A percentile compares a stretch with the other conserved stretches of the same genome.
These are phyloP conservation scores for Macrocybe gigantea DNA, from an alignment of 768 basidiomycete species.

Conservation along the genomic window DNA sequence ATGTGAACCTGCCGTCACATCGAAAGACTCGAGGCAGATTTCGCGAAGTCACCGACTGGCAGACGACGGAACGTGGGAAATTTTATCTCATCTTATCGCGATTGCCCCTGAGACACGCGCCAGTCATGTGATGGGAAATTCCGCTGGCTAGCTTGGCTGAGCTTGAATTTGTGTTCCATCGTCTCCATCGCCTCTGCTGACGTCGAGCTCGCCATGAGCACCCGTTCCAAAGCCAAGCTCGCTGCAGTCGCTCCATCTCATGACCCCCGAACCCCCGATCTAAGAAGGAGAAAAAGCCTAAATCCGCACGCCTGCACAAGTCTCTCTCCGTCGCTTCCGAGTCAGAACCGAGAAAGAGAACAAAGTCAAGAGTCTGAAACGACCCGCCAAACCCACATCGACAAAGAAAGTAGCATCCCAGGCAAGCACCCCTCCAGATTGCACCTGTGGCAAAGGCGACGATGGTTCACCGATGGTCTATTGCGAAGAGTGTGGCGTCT, in stretches of 20 bases:
- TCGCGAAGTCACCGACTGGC: no score
- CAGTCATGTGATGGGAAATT: constrained; percentile 5
- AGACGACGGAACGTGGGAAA: no score
- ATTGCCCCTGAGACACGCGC: neutral
- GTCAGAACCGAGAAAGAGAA: constrained; percentile 19
- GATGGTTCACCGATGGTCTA: constrained; percentile 79
- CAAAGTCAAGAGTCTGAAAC: constrained; percentile 13
- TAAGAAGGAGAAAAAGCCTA: constrained; percentile 9
- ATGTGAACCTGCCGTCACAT: no score
- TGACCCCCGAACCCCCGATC: constrained; percentile 5
- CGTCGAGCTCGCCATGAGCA: constrained; percentile 27
- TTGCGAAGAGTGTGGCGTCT: constrained; percentile 66
- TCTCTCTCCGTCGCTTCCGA: constrained; percentile 3
- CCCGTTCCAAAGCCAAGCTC: constrained; percentile 38
- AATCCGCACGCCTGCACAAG: constrained; percentile 7
- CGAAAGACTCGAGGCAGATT: no score
- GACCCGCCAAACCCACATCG: constrained; percentile 2
- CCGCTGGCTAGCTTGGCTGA: constrained; percentile 1
- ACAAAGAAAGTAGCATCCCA: constrained; percentile 4
- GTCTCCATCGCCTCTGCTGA: neutral
- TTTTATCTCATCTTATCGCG: neutral
- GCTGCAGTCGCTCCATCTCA: constrained; percentile 16
- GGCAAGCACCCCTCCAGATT: constrained; percentile 30
- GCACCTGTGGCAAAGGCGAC: constrained; percentile 63
- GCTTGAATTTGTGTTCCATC: constrained; percentile 1